phyloP scores from a whole-genome alignment of 192 early-diverging fungal genomes.

The Umbelopsis sp. region DNA sequence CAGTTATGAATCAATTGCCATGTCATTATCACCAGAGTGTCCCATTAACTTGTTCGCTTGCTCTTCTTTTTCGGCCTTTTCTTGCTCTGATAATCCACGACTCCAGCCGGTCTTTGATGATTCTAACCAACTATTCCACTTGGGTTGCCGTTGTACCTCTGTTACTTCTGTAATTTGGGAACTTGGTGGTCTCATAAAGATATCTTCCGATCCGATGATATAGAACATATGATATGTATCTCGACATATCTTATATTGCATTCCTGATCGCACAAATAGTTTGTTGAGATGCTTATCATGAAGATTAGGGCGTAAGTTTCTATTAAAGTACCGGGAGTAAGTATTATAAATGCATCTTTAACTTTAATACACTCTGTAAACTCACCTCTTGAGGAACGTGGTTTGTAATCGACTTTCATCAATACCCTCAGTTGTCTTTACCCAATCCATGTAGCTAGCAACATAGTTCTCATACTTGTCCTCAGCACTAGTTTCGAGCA shows the following conservation, averaged over 20 bases:
- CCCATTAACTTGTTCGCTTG: background rate
- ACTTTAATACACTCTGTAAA: conserved; percentile 11
- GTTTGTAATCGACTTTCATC: conserved; percentile 51
- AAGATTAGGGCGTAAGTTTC: conserved; percentile 14
- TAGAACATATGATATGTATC: conserved; percentile 99
- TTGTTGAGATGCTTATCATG: conserved; percentile 48
- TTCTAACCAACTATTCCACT: conserved; percentile 23
- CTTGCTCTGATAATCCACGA: conserved; percentile 1
- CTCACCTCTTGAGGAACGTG: conserved; percentile 77
- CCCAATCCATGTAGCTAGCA: conserved; percentile 86
- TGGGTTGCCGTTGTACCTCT: background rate
- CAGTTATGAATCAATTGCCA: background rate
- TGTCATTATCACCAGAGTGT: background rate
- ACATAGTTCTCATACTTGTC: conserved; percentile 97
- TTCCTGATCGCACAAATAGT: conserved; percentile 70
- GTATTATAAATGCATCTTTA: background rate
- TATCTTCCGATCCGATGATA: conserved; percentile 92
- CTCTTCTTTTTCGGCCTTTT: conserved; percentile 8
- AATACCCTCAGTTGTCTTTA: conserved; percentile 80
- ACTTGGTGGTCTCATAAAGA: conserved; percentile 60
- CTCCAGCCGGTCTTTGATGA: conserved; percentile 27
- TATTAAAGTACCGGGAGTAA: background rate
- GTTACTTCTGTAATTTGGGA: background rate
- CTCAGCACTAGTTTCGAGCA: conserved; percentile 80
- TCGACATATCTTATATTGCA: conserved; percentile 96